Evolutionary conservation across 2,329 filamentous ascomycete genomes (phyloP).

Genomic region (Microdochium nivale): DNA sequence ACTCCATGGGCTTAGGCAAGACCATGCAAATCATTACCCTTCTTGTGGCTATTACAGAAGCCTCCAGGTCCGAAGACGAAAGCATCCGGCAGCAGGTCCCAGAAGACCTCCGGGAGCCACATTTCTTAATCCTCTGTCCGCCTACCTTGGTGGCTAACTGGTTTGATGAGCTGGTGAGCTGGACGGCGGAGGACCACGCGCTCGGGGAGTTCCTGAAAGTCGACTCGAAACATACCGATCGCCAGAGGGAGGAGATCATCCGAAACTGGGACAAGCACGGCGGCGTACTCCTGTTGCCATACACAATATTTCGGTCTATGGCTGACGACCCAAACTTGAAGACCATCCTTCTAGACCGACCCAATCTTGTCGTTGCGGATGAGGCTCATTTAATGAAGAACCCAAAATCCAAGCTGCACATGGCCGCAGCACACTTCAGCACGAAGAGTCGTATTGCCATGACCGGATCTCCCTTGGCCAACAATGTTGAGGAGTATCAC

Average conservation of each 20-base stretch:
- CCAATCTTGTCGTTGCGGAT: constrained; percentile 73
- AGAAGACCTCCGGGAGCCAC: constrained; percentile 47
- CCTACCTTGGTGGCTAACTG: constrained; percentile 72
- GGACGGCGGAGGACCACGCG: constrained; percentile 46
- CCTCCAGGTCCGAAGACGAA: constrained; percentile 49
- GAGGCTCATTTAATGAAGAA: constrained; percentile 81
- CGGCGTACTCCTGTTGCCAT: constrained; percentile 71
- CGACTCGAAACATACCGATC: constrained; percentile 26
- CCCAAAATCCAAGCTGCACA: constrained; percentile 38
- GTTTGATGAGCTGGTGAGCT: constrained; percentile 65
- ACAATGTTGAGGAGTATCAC: constrained; percentile 77
- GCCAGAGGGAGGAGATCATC: constrained; percentile 36
- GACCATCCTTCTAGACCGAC: constrained; percentile 45
- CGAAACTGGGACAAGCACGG: constrained; percentile 53
- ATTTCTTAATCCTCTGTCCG: constrained; percentile 68
- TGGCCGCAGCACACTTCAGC: constrained; percentile 47
- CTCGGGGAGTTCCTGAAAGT: constrained; percentile 51
- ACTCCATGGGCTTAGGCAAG: constrained; percentile 89
- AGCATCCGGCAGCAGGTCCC: constrained; percentile 60
- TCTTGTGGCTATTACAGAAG: constrained; percentile 64
- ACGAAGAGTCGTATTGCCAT: constrained; percentile 71
- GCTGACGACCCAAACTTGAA: constrained; percentile 20
- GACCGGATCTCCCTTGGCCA: constrained; percentile 79
- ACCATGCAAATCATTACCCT: constrained; percentile 86
- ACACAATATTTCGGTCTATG: constrained; percentile 52